A percentile compares a stretch with the other conserved stretches of the same genome.
These are phyloP conservation scores for Vaccinium macrocarpon DNA, from an alignment of 148 eudicot genomes.

Conservation along the genomic window DNA sequence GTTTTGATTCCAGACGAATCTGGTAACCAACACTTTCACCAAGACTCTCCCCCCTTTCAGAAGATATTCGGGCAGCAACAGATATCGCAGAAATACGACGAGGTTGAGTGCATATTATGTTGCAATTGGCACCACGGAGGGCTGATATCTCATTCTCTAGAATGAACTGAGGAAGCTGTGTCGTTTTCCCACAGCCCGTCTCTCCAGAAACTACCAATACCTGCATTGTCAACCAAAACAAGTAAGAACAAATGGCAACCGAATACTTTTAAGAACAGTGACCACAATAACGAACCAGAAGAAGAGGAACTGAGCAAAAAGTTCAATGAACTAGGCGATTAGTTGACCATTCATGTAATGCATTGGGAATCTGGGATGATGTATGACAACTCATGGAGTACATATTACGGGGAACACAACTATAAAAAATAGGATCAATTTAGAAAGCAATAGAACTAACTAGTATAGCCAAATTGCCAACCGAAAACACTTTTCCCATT, in stretches of 20 bases:
- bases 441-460: not conserved
- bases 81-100: slow-evolving; percentile 98
- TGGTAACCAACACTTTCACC: slow-evolving; percentile 96
- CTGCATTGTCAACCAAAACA: slow-evolving; percentile 32
- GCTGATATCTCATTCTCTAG: slow-evolving; percentile 84
- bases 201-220: slow-evolving; percentile 98
- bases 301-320: not conserved
- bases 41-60: slow-evolving; percentile 90
- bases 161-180: slow-evolving; percentile 94
- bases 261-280: not conserved
- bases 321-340: not conserved
- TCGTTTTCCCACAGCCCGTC: slow-evolving; percentile 99
- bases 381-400: not conserved
- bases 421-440: not conserved
- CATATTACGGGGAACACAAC: not conserved
- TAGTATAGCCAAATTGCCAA: not conserved
- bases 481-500: not conserved
- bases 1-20: slow-evolving; percentile 85
- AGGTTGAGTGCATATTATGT: slow-evolving; percentile 92
- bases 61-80: slow-evolving; percentile 84
- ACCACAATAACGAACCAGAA: not conserved
- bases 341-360: slow-evolving; percentile 1
- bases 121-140: slow-evolving; percentile 75
- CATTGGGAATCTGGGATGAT: not conserved
- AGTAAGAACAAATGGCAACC: slow-evolving; percentile 11